Conservation (phyloP, 1,284 basidiomycete species). For the Peniophora sp. region DNA sequence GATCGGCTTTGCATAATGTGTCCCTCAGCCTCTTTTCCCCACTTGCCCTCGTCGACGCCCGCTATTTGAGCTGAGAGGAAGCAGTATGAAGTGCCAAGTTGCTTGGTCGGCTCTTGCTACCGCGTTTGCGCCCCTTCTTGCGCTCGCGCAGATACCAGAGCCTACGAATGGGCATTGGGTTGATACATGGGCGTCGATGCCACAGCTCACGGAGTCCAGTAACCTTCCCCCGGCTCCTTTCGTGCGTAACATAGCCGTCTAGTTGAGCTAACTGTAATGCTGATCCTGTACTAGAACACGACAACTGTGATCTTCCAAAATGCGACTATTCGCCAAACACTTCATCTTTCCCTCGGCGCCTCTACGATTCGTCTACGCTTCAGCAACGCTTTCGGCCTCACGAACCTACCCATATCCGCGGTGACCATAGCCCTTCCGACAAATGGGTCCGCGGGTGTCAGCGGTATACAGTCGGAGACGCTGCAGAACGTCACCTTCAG, state of each 20-base stretch:
- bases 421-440: conserved; percentile 34
- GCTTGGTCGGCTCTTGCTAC: neutral
- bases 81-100: no score
- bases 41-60: no score
- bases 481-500: conserved; percentile 35
- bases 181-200: conserved; percentile 38
- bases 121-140: neutral
- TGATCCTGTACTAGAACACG: conserved; percentile 14
- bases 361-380: conserved; percentile 34
- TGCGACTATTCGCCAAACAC: conserved; percentile 39
- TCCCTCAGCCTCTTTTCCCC: no score
- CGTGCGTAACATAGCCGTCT: conserved; percentile 11
- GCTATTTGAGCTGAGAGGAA: no score
- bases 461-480: conserved; percentile 25
- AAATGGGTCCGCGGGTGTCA: conserved; percentile 27
- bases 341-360: conserved; percentile 32
- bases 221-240: conserved; percentile 38
- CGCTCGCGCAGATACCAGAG: neutral
- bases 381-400: conserved; percentile 39
- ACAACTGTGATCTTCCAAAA: conserved; percentile 32
- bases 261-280: neutral
- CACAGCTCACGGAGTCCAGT: conserved; percentile 34
- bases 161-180: conserved; percentile 26
- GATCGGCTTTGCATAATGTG: no score
- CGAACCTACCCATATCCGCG: conserved; percentile 33